Percentiles rank a stretch among this genome's conserved stretches.
phyloP scores from a whole-genome alignment of 768 basidiomycete genomes.

The Suillus clintonianus region DNA sequence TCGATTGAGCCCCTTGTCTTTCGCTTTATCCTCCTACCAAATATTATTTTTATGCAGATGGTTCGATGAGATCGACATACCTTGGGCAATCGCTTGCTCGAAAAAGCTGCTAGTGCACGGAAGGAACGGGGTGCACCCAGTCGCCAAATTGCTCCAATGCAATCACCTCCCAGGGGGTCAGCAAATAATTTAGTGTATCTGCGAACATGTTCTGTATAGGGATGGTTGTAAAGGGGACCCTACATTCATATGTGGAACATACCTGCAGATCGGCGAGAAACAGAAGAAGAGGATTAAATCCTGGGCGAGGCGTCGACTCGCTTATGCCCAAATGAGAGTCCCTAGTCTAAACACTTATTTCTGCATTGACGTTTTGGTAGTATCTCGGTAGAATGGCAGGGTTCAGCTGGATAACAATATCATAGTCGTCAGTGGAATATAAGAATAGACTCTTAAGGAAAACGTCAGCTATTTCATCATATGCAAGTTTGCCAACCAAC shows the following conservation, averaged over 20 bases:
- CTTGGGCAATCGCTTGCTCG: constrained; percentile 53
- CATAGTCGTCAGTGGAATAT: constrained; percentile 83
- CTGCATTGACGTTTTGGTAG: constrained; percentile 63
- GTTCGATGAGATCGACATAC: constrained; percentile 21
- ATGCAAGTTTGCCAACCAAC: constrained; percentile 37
- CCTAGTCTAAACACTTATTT: constrained; percentile 50
- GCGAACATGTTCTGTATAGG: constrained; percentile 61
- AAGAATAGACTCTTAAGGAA: constrained; percentile 71
- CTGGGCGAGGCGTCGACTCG: constrained; percentile 47
- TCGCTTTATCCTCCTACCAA: constrained; percentile 32
- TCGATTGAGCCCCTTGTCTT: constrained; percentile 66
- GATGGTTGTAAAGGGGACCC: constrained; percentile 3
- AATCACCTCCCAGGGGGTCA: constrained; percentile 77
- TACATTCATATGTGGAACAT: constrained; percentile 14
- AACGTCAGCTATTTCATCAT: not conserved
- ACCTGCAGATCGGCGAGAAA: constrained; percentile 78
- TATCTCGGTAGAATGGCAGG: constrained; percentile 67
- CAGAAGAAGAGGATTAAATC: constrained; percentile 76
- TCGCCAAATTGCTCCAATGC: constrained; percentile 84
- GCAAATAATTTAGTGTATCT: constrained; percentile 81
- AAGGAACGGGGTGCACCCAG: constrained; percentile 65
- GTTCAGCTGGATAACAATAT: constrained; percentile 79
- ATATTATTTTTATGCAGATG: not conserved
- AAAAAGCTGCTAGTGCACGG: constrained; percentile 82
- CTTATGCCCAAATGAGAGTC: constrained; percentile 1